A percentile compares a stretch with the other conserved stretches of the same genome.
phyloP scores from a whole-genome alignment of 1,284 basidiomycete species.

The Boletus semigastroideus region DNA sequence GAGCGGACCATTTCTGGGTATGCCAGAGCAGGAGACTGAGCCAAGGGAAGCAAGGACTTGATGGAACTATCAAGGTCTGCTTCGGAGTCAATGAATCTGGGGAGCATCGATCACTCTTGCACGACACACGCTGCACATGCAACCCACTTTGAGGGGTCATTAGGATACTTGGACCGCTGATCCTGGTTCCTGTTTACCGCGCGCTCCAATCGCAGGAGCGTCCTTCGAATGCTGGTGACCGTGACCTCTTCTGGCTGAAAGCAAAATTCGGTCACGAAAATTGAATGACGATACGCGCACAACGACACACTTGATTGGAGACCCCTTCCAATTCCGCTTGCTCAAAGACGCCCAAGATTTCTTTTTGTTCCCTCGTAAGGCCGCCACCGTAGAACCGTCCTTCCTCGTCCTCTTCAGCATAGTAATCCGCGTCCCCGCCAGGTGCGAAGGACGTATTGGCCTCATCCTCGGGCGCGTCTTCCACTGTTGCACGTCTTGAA shows the following conservation, averaged over 20 bases:
- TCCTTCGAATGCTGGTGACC: conserved; percentile 67
- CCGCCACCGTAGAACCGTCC: conserved; percentile 94
- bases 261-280: conserved; percentile 25
- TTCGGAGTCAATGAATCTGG: conserved; percentile 97
- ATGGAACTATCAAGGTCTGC: conserved; percentile 88
- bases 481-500: conserved; percentile 52
- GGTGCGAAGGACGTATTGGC: conserved; percentile 63
- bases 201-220: conserved; percentile 83
- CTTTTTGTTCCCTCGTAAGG: conserved; percentile 86
- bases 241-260: conserved; percentile 65
- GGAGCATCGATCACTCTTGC: conserved; percentile 4
- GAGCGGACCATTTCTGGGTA: conserved; percentile 89
- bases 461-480: conserved; percentile 56
- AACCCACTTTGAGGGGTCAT: conserved; percentile 82
- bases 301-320: conserved; percentile 63
- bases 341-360: conserved; percentile 89
- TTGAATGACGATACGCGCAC: conserved; percentile 12
- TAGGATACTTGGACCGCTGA: conserved; percentile 87
- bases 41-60: conserved; percentile 85
- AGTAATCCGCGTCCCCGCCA: conserved; percentile 86
- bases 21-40: conserved; percentile 79
- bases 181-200: conserved; percentile 93
- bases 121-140: neutral
- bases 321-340: conserved; percentile 60
- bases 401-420: conserved; percentile 86